Base-by-base conservation (phyloP, 2,329 filamentous ascomycete genomes). In the Cryphonectria japonica region DNA sequence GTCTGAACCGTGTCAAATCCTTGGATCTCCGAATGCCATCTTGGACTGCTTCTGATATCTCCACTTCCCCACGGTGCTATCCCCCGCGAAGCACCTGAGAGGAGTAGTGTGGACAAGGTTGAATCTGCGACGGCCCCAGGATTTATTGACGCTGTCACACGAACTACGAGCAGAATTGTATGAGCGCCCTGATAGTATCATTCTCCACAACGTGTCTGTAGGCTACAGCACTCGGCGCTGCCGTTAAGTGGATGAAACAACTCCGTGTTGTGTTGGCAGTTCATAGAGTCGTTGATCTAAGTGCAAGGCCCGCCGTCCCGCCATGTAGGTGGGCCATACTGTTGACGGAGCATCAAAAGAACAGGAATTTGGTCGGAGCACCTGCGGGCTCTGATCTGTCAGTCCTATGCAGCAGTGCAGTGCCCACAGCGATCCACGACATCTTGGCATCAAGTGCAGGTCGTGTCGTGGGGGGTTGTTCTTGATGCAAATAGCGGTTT, bases 21-120 rank as follows among this genome's bases (percentile, higher is more conserved):
- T 63, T 54, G 41, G 52, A 64, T 67, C 64, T 72, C 41, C 29
- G n/a, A 62, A 29, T 64, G n/a, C 39, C 61, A 68, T 70, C 68
- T 39, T 65, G 71, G 65, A 41, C 52, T 67, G 59, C 64, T 66
- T 34, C 57, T 32, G 52, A 16, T 41, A 32, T 64, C 59, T 66
- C 63, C 67, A 69, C 71, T 70, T 69, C 66, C 69, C 66, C 66
- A 62, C 54, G 61, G 34, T 32, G 34, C 34, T 29, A 39, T 43
- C 11, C 37, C n/a, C 61, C 37, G 22, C 37, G 37, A 41, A 43
- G 59, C 32, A 62, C 5, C 37, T 39, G n/a, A 37, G 61, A 64
- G 61, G 61, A 64, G 60, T 13, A 50, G 63, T n/a, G 39, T 62
- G 67, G 67, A 60, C 62, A 69, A 66, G 39, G 22, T 57, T 37